Evolutionary conservation across 1,139 yeast genomes (phyloP), one percentile per base, ranked within the genome.

Genomic region (Entelexis sorbosivorans): DNA sequence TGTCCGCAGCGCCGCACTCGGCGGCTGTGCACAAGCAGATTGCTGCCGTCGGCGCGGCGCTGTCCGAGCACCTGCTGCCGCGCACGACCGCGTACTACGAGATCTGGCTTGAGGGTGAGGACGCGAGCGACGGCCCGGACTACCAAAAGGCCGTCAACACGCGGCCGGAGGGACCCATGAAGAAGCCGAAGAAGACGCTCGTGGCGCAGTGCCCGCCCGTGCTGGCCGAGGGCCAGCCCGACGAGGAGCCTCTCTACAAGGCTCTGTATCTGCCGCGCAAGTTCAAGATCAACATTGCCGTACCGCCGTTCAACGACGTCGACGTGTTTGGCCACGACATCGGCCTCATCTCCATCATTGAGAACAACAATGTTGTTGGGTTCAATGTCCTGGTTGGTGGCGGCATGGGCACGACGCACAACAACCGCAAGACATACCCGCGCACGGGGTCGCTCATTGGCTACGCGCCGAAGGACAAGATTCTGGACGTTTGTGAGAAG

Each of bases 331-430:
- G 95, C 11, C 93, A 87, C 67, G 98, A 91, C 70, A 78, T 89
- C 62, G 98, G 97, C 59, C 75, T 91, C 61, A 79, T 91, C 66
- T 88, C 96, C 33, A 88, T 91, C 65, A 81, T 87, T 45, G 86
- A 82, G 62, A 52, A 52, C 51, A 63, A 67, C 50, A 79, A 74
- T 54, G 68, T 65, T 51, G 69, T 68, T 49, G 98, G 97, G 50
- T 91, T 79, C 74, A 89, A 91, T 63, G 79, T 91, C 49, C 76
- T 84, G 57, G 95, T 82, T 57, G 98, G 97, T 67, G 98, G 97
- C 72, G 98, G 97, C 75, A 89, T 91, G 97, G 98, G 97, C 63
- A 78, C 94, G 38, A 91, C 97, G 33, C 98, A 91, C 69, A 89
- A 89, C 74, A 91, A 91, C 73, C 83, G 83, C 65, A 91, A 89